Conservation (phyloP, 345 rosid genomes). For the Litchi chinensis region DNA sequence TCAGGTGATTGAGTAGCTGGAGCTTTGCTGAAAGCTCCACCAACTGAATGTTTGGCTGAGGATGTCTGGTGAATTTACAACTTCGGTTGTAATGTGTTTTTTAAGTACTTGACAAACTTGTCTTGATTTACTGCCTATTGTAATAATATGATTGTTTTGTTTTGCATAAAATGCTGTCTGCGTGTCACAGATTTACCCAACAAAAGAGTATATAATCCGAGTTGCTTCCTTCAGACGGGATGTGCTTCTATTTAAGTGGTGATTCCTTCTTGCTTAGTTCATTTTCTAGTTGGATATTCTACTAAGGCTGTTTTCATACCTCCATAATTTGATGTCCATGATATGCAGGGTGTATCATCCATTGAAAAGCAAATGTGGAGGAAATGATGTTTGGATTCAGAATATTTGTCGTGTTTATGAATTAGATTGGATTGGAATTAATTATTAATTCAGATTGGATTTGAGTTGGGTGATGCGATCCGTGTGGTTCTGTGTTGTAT, state of each 20-base stretch:
- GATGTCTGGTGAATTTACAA: background rate
- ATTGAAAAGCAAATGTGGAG: background rate
- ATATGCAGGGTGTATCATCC: background rate
- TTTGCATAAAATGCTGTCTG: background rate
- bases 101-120: background rate
- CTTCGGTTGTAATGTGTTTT: background rate
- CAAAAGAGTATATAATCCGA: background rate
- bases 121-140: background rate
- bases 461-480: too few relatives aligned
- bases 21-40: background rate
- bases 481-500: too few relatives aligned
- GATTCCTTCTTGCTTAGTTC: background rate
- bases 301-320: background rate
- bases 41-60: background rate
- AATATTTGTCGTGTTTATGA: too few relatives aligned
- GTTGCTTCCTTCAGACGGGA: background rate
- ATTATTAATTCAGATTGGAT: too few relatives aligned
- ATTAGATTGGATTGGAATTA: too few relatives aligned
- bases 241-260: background rate
- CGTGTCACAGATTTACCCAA: background rate
- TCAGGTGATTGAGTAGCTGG: background rate
- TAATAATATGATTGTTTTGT: background rate
- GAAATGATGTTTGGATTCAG: background rate
- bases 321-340: background rate
- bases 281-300: background rate